phyloP scores from a whole-genome alignment of 352 stramenopile species.

The Phytophthora palmivora region DNA sequence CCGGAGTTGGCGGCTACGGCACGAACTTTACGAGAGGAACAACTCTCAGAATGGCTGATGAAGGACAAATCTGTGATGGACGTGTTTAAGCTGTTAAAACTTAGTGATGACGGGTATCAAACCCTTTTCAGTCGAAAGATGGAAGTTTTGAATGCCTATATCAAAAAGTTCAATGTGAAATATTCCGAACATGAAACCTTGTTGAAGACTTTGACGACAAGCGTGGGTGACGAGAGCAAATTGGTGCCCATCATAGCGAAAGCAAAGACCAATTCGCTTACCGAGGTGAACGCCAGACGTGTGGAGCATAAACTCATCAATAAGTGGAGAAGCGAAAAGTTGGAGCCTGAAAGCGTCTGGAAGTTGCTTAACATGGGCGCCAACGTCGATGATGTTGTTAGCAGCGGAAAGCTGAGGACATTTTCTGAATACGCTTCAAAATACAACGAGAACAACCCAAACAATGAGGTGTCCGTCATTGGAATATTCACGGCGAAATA shows the following conservation, averaged over 20 bases:
- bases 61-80: neutral
- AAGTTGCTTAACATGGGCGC: neutral
- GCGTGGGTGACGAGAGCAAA: neutral
- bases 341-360: neutral
- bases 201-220: neutral
- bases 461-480: neutral
- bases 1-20: neutral
- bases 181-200: neutral
- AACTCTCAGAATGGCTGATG: neutral
- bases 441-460: neutral
- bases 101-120: neutral
- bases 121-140: neutral
- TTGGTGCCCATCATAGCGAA: neutral
- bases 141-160: neutral
- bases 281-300: neutral
- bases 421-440: neutral
- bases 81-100: neutral
- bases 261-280: neutral
- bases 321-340: neutral
- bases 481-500: neutral
- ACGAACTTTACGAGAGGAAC: neutral
- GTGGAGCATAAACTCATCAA: neutral
- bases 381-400: neutral
- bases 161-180: neutral
- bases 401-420: neutral